Percentiles rank a stretch among this genome's conserved stretches.
Evolutionary conservation across 148 eudicot genomes (phyloP).

Genomic region (Tetragonia tetragonoides): DNA sequence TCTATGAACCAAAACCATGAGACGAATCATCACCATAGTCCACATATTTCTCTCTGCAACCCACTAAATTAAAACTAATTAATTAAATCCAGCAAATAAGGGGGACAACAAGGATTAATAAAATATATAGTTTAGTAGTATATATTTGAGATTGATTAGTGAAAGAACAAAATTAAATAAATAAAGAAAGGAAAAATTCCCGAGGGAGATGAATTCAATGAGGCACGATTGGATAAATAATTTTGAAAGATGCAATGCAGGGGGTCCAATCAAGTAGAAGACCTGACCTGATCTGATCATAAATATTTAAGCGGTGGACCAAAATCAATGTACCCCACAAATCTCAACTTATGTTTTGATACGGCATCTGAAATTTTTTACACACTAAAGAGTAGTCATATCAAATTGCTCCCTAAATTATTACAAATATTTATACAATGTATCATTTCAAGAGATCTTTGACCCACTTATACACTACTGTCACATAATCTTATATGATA

Average conservation of each 20-base stretch:
- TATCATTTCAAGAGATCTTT: too few relatives aligned
- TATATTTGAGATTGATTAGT: too few relatives aligned
- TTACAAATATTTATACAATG: too few relatives aligned
- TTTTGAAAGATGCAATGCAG: constrained; percentile 22
- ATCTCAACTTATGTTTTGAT: constrained; percentile 17
- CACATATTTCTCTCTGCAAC: constrained; percentile 20
- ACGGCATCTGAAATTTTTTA: constrained; percentile 3
- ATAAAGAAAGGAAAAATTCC: neutral
- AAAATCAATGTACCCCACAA: constrained; percentile 27
- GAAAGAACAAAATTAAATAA: neutral
- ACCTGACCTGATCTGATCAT: constrained; percentile 4
- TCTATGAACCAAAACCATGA: constrained; percentile 32
- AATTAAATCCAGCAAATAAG: neutral
- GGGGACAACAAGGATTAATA: constrained; percentile 15
- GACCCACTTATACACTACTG: too few relatives aligned
- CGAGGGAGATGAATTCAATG: constrained; percentile 15
- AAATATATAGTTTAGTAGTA: constrained; percentile 1
- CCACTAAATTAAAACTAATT: neutral
- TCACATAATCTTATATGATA: too few relatives aligned
- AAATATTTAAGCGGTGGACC: constrained; percentile 27
- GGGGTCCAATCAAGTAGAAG: constrained; percentile 28
- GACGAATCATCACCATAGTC: constrained; percentile 30
- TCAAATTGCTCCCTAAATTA: too few relatives aligned
- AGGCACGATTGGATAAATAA: constrained; percentile 16
- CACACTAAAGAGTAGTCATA: neutral